These are phyloP conservation scores for Microsporum ferrugineum DNA, from an alignment of 2,329 filamentous ascomycete genomes.

Conservation along the genomic window DNA sequence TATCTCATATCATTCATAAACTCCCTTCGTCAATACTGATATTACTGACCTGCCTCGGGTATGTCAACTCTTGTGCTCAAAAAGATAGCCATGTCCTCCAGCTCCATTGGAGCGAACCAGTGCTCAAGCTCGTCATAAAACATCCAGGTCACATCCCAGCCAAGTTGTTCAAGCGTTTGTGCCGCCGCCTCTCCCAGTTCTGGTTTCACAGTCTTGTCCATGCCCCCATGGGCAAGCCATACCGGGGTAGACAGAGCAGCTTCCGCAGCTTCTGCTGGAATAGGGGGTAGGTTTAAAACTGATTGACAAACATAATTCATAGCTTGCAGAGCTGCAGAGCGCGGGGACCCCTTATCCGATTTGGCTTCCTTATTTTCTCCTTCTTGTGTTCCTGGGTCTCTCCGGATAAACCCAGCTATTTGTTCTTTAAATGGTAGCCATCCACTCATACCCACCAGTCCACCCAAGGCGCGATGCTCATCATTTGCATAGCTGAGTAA, in stretches of 20 bases:
- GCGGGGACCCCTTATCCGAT: background rate
- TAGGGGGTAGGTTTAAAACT: constrained; percentile 10
- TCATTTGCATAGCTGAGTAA: constrained; percentile 14
- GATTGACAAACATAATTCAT: constrained; percentile 9
- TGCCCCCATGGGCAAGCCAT: constrained; percentile 12
- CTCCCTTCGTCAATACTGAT: background rate
- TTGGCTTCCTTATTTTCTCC: background rate
- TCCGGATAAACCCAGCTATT: constrained; percentile 20
- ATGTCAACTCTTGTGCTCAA: constrained; percentile 10
- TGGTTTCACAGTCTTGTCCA: constrained; percentile 9
- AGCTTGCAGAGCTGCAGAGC: background rate
- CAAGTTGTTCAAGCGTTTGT: constrained; percentile 12
- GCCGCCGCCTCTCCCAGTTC: constrained; percentile 10
- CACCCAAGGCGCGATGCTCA: constrained; percentile 20
- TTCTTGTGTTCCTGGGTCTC: background rate
- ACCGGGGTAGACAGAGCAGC: constrained; percentile 9
- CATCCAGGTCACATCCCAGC: constrained; percentile 15
- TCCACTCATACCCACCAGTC: constrained; percentile 36
- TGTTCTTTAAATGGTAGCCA: constrained; percentile 32
- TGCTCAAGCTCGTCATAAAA: constrained; percentile 15
- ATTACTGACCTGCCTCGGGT: constrained; percentile 1
- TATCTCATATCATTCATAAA: background rate
- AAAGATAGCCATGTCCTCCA: constrained; percentile 15
- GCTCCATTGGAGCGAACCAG: constrained; percentile 12
- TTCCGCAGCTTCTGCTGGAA: background rate